phyloP scores from a whole-genome alignment of 768 basidiomycete species.

The Kwoniella mangroviensis region DNA sequence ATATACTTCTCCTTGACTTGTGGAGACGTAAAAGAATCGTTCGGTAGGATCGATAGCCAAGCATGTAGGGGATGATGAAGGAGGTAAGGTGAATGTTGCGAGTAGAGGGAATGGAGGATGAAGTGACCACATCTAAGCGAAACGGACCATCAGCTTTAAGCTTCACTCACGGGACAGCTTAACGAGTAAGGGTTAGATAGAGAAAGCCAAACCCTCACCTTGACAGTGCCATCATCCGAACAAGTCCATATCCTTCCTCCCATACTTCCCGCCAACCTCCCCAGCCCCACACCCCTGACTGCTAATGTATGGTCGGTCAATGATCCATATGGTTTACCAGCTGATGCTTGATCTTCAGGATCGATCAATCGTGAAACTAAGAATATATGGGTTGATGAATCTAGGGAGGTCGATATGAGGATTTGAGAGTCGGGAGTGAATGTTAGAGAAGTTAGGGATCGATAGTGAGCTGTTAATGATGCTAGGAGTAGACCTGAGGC shows the following conservation, averaged over 20 bases:
- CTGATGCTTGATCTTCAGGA: slow-evolving; percentile 44
- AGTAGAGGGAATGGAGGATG: slow-evolving; percentile 70
- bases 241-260: slow-evolving; percentile 68
- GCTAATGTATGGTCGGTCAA: slow-evolving; percentile 92
- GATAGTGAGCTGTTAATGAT: slow-evolving; percentile 95
- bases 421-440: slow-evolving; percentile 82
- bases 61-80: slow-evolving; percentile 65
- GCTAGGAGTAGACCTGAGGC: slow-evolving; percentile 91
- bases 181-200: too few species aligned
- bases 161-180: too few species aligned
- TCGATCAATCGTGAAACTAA: slow-evolving; percentile 49
- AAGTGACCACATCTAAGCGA: slow-evolving; percentile 49
- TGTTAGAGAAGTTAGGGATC: slow-evolving; percentile 76
- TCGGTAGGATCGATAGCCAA: slow-evolving; percentile 83
- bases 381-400: slow-evolving; percentile 81
- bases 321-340: slow-evolving; percentile 75
- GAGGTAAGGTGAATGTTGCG: slow-evolving; percentile 85
- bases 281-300: slow-evolving; percentile 78
- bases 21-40: slow-evolving; percentile 85
- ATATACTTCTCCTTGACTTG: slow-evolving; percentile 73
- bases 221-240: slow-evolving; percentile 87
- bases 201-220: slow-evolving; percentile 63
- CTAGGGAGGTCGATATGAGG: slow-evolving; percentile 85
- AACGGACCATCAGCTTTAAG: slow-evolving; percentile 3
- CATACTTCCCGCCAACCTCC: slow-evolving; percentile 75